Conservation (phyloP, 1,139 yeast species). For the Ogataea hybrid region DNA sequence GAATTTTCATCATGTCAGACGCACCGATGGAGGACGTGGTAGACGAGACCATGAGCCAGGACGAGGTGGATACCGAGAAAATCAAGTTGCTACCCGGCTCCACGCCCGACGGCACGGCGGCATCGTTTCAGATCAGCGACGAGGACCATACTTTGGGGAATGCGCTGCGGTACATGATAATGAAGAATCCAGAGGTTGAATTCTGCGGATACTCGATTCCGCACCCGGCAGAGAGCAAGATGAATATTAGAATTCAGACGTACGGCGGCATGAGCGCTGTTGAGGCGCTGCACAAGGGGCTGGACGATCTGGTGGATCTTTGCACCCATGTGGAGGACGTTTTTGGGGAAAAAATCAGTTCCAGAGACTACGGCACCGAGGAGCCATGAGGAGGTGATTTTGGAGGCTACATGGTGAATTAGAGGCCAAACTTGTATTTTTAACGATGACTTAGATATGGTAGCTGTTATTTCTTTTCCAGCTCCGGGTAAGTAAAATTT, state of each 20-base stretch:
- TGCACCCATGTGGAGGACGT: conserved; percentile 81
- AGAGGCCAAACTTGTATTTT: background rate
- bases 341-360: conserved; percentile 62
- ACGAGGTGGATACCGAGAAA: conserved; percentile 47
- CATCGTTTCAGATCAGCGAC: conserved; percentile 86
- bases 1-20: conserved; percentile 9
- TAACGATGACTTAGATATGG: background rate
- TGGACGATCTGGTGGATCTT: conserved; percentile 78
- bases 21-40: conserved; percentile 19
- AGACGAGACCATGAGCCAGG: conserved; percentile 22
- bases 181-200: conserved; percentile 97
- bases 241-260: conserved; percentile 92
- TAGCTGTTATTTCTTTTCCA: conserved; percentile 3
- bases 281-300: conserved; percentile 90
- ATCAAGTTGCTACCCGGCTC: conserved; percentile 77
- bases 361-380: conserved; percentile 46
- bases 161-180: conserved; percentile 86
- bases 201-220: conserved; percentile 98
- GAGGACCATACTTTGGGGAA: conserved; percentile 97
- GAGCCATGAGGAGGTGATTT: conserved; percentile 35
- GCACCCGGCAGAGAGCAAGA: conserved; percentile 93
- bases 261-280: conserved; percentile 85
- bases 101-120: conserved; percentile 94
- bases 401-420: background rate
- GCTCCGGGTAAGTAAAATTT: conserved; percentile 13